Evolutionary conservation across 129 eudicot genomes (phyloP), one percentile per base, ranked within the genome.

Genomic region (sunflower (Helianthus annuus)): DNA sequence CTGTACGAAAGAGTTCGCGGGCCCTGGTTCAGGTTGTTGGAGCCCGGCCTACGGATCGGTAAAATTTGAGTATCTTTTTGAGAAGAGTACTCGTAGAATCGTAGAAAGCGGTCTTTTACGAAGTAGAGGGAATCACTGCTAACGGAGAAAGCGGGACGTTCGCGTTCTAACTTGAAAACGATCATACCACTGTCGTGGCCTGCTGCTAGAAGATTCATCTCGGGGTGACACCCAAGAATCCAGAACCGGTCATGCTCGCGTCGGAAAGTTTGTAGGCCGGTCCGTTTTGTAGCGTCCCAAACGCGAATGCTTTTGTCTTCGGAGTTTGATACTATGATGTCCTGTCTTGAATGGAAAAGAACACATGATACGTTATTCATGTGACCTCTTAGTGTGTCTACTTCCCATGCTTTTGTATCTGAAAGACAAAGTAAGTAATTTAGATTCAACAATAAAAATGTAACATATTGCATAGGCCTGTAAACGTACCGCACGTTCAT

Each of bases 351-450:
- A 69, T 84, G 82, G 69, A 80, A 80, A 44, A 80, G 80, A 71
- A 88, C 96, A 64, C 96, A 88, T 22, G 96, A 88, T 13, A 88
- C 96, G 64, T 88, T 88, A 68, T 88, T 88, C 95, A 85, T 88
- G 80, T 88, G 95, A 36, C 95, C 95, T 85, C 95, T 78, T 78
- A 88, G 71, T 11, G 96, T 88, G 79, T 88, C 96, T 51, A 88
- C 96, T 76, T 88, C 96, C 96, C 96, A 88, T 24, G 96, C 96
- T 80, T 88, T 88, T 61, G 96, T 83, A 76, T 88, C 96, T 88
- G 87, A 48, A 45, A 78, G 62, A 48, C 16, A 56, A 67, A 13
- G 49, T 55, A n/a, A 5, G 46, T 13, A 67, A 54, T 63, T 66
- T 45, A 66, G 32, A 74, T 64, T 74, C 8, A 64, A 63, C 53